These are phyloP conservation scores for Daldinia grandis DNA, from an alignment of 495 filamentous ascomycete genomes.

Conservation along the genomic window DNA sequence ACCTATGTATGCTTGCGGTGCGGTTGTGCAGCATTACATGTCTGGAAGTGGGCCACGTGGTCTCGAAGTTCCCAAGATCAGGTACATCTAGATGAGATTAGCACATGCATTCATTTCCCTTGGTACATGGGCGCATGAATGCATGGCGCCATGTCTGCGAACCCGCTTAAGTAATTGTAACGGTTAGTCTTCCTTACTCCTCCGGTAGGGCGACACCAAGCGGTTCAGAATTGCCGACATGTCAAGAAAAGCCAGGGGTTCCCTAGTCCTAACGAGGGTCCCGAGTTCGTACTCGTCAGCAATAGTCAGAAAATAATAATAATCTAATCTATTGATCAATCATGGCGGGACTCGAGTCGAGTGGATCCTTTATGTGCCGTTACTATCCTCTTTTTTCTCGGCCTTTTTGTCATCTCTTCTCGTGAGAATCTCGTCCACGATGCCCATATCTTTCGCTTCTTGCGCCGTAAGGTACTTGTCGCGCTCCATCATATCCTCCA, in stretches of 20 bases:
- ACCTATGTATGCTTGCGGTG: background rate
- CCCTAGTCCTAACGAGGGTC: conserved; percentile 7
- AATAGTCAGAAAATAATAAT: background rate
- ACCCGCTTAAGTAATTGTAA: background rate
- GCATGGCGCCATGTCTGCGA: background rate
- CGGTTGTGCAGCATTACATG: background rate
- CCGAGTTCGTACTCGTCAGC: background rate
- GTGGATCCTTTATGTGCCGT: conserved; percentile 13
- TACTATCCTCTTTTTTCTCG: conserved; percentile 43
- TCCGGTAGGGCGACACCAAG: background rate
- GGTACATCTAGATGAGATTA: conserved; percentile 1
- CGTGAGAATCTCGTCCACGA: conserved; percentile 87
- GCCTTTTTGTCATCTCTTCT: conserved; percentile 51
- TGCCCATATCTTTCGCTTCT: conserved; percentile 87
- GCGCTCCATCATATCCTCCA: conserved; percentile 94
- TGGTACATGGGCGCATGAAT: background rate
- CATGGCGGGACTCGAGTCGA: background rate
- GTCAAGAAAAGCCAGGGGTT: background rate
- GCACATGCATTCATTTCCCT: conserved; percentile 4
- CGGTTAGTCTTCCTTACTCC: background rate
- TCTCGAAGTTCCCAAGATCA: conserved; percentile 13
- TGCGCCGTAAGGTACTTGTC: conserved; percentile 92
- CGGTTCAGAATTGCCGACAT: conserved; percentile 7
- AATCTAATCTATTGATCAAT: conserved; percentile 8
- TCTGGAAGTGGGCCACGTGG: conserved; percentile 31